Percentiles rank a stretch among this genome's conserved stretches.
Evolutionary conservation across 1,284 basidiomycete genomes (phyloP).

Genomic region (Prillingera fragicola): DNA sequence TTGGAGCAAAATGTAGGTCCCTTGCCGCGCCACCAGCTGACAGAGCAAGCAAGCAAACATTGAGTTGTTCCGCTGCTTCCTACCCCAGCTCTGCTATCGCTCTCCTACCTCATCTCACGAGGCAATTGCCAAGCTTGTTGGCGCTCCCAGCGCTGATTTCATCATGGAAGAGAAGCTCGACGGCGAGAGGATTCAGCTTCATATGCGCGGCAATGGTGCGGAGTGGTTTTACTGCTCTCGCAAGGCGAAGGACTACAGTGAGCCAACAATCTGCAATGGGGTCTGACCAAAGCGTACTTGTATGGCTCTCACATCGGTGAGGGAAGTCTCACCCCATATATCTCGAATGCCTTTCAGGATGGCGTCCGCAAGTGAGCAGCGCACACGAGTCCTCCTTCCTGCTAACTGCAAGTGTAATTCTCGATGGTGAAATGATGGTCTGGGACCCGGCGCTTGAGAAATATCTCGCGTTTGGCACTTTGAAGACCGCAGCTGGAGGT

Average conservation of each 20-base stretch:
- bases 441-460: conserved; percentile 84
- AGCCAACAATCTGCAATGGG: conserved; percentile 2
- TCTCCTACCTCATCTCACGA: conserved; percentile 66
- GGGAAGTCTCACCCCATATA: conserved; percentile 80
- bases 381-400: background rate
- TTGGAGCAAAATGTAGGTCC: conserved; percentile 53
- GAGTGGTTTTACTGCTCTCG: conserved; percentile 88
- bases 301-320: conserved; percentile 74
- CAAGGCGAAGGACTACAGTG: conserved; percentile 87
- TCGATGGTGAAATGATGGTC: conserved; percentile 95
- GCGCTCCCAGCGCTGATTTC: conserved; percentile 58
- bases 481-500: conserved; percentile 85
- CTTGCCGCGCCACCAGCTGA: background rate
- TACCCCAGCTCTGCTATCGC: conserved; percentile 87
- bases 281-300: conserved; percentile 53
- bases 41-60: conserved; percentile 65
- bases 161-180: conserved; percentile 94
- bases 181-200: conserved; percentile 88
- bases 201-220: conserved; percentile 66
- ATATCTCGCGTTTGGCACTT: conserved; percentile 79
- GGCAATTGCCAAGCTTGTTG: conserved; percentile 76
- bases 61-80: conserved; percentile 73
- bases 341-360: conserved; percentile 65
- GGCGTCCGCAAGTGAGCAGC: conserved; percentile 68
- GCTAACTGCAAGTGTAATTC: conserved; percentile 60